Evolutionary conservation across 495 filamentous ascomycete genomes (phyloP).

Genomic region (Lichenothelia convexa): DNA sequence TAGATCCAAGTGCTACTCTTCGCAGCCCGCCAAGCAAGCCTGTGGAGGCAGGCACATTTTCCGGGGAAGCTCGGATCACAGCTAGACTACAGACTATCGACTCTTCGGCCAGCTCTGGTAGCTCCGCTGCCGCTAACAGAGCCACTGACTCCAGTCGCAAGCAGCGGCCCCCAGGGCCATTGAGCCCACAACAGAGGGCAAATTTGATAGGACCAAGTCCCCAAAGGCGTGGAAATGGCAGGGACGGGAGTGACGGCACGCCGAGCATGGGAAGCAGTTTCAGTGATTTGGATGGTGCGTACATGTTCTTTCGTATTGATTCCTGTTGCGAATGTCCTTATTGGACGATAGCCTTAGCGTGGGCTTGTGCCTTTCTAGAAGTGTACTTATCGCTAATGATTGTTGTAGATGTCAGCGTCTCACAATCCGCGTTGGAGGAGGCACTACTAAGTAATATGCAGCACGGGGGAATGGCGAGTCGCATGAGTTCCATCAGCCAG

Average conservation of each 20-base stretch:
- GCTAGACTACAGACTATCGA: not conserved
- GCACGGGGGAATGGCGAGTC: slow-evolving; percentile 59
- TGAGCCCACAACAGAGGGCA: slow-evolving; percentile 36
- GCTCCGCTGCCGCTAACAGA: not conserved
- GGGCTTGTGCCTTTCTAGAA: too few relatives aligned
- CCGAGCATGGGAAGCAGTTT: slow-evolving; percentile 98
- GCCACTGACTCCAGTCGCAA: slow-evolving; percentile 6
- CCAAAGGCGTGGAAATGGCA: slow-evolving; percentile 28
- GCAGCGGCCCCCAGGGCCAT: slow-evolving; percentile 13
- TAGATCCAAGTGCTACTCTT: slow-evolving; percentile 48
- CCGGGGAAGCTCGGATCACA: too few relatives aligned
- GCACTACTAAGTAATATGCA: slow-evolving; percentile 87
- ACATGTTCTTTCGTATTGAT: slow-evolving; percentile 1
- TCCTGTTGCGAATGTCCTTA: too few relatives aligned
- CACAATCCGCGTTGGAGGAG: slow-evolving; percentile 85
- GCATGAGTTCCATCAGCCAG: slow-evolving; percentile 39
- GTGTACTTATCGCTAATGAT: too few relatives aligned
- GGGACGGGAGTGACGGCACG: slow-evolving; percentile 63
- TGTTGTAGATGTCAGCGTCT: slow-evolving; percentile 92
- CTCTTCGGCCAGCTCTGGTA: slow-evolving; percentile 5
- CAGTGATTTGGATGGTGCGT: slow-evolving; percentile 81
- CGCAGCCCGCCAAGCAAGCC: too few relatives aligned
- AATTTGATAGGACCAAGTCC: slow-evolving; percentile 41
- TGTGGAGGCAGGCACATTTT: too few relatives aligned
- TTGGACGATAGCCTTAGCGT: too few relatives aligned